A percentile compares a stretch with the other conserved stretches of the same genome.
These are phyloP conservation scores for Anacardium occidentale DNA, from an alignment of 345 rosid species.

Conservation along the genomic window DNA sequence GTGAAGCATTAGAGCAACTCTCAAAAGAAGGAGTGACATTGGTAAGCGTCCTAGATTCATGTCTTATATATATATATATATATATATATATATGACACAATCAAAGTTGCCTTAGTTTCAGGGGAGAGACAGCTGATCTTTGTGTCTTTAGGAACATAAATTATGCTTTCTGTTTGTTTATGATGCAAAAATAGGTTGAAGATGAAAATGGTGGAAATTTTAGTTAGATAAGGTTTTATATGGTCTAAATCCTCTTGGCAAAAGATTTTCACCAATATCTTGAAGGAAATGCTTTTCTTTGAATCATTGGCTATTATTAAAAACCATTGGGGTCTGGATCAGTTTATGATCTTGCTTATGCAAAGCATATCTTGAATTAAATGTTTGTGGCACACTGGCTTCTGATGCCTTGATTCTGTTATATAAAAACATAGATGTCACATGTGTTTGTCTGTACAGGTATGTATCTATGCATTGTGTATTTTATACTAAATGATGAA, in stretches of 20 bases:
- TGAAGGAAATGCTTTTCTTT: background rate
- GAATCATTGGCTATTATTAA: background rate
- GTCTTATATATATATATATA: constrained; percentile 9
- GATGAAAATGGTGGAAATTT: background rate
- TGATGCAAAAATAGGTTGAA: background rate
- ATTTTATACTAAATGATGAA: constrained; percentile 7
- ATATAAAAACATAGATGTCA: background rate
- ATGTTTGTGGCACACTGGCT: background rate
- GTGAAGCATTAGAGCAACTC: constrained; percentile 78
- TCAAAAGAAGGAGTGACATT: constrained; percentile 97
- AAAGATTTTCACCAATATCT: background rate
- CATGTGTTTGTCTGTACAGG: background rate
- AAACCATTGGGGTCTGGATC: background rate
- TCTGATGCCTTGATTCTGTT: background rate
- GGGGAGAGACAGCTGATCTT: background rate
- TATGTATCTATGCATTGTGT: constrained; percentile 9
- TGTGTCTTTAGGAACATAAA: background rate
- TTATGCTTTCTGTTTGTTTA: background rate
- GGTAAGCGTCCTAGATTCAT: constrained; percentile 47
- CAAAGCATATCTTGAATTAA: background rate
- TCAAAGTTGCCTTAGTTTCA: background rate
- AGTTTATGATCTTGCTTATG: constrained; percentile 7
- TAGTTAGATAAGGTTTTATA: background rate
- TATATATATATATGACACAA: too few relatives aligned
- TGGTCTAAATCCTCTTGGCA: background rate